Evolutionary conservation across 2,329 filamentous ascomycete genomes (phyloP).

Genomic region (Biscogniauxia mediterranea): DNA sequence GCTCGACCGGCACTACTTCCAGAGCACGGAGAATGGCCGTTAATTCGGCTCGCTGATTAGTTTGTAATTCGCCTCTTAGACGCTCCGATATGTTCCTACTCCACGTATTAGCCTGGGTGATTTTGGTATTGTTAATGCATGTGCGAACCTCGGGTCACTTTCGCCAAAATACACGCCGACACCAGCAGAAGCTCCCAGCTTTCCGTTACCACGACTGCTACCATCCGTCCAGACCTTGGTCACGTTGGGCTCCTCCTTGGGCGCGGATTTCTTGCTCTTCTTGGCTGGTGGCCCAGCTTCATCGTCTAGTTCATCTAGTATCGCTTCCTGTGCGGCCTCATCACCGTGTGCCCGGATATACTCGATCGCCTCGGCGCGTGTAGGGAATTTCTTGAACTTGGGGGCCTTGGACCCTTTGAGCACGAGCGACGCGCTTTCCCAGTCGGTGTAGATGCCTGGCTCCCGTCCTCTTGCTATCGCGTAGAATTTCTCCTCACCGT

Average conservation of each 20-base stretch:
- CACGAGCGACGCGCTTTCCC: constrained; percentile 70
- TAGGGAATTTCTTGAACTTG: constrained; percentile 68
- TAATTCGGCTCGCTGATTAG: constrained; percentile 94
- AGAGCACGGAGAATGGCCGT: constrained; percentile 83
- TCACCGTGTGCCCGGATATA: constrained; percentile 62
- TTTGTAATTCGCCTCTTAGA: constrained; percentile 72
- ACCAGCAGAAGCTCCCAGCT: constrained; percentile 53
- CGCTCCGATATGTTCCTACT: constrained; percentile 69
- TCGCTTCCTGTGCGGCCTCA: constrained; percentile 40
- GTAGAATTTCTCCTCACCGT: constrained; percentile 52
- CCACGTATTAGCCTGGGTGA: constrained; percentile 14
- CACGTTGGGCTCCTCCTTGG: constrained; percentile 30
- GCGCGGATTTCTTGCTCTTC: constrained; percentile 30
- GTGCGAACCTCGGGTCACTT: constrained; percentile 50
- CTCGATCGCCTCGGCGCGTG: constrained; percentile 69
- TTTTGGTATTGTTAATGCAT: constrained; percentile 1
- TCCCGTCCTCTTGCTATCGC: constrained; percentile 58
- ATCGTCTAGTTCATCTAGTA: constrained; percentile 42
- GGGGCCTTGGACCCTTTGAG: constrained; percentile 71
- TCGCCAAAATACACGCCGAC: constrained; percentile 64
- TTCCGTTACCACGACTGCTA: constrained; percentile 59
- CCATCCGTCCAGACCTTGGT: constrained; percentile 62
- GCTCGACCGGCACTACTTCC: constrained; percentile 66
- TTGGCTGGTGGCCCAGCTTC: constrained; percentile 35
- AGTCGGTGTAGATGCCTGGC: constrained; percentile 60